Evolutionary conservation across 2,329 filamentous ascomycete species (phyloP), one percentile per base, ranked within the genome.

Genomic region (Piedraia hortae): DNA sequence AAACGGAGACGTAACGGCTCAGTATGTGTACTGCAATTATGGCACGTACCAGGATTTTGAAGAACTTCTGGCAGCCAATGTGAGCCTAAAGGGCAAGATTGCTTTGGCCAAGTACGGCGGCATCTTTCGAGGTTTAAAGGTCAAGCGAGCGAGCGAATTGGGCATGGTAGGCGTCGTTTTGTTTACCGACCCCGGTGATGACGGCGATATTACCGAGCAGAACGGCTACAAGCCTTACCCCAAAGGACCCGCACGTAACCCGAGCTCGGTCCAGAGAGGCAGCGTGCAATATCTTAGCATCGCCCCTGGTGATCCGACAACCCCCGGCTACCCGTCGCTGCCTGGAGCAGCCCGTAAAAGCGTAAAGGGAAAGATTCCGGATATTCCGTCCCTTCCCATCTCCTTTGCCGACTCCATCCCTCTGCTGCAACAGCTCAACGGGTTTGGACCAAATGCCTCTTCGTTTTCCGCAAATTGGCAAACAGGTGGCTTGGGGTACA

Each of bases 281-380:
- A 90, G 77, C 39, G 63, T 69, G 5, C 65, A 85, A 44, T 56
- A 50, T 23, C 34, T 56, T 28, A 51, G 50, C 50, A 35, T 61
- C 17, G 52, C 54, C 20, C 61, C 62, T 10, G 64, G 63, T 24
- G 64, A 93, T 38, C 82, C 82, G 21, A 89, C 85, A 0, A 93
- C 85, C 0, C 77, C 78, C 10, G 85, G 85, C 6, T 91, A 90
- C 38, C 73, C 82, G 5, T 90, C 78, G 1, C 82, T 82, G 43
- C 82, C 80, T 4, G 82, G 71, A n/a, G 72, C 56, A 12, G 73
- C 75, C 16, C 68, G 82, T 12, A 54, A 64, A 26, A 62, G 75
- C 5, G 62, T 68, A 0, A 55, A 75, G 10, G 53, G 59, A 13
- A 58, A 60, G 4, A 85, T 70, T 14, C 74, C 85, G 0, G 65